A percentile compares a stretch with the other conserved stretches of the same genome.
phyloP scores from a whole-genome alignment of 148 eudicot genomes.

The Chenopodium quinoa region DNA sequence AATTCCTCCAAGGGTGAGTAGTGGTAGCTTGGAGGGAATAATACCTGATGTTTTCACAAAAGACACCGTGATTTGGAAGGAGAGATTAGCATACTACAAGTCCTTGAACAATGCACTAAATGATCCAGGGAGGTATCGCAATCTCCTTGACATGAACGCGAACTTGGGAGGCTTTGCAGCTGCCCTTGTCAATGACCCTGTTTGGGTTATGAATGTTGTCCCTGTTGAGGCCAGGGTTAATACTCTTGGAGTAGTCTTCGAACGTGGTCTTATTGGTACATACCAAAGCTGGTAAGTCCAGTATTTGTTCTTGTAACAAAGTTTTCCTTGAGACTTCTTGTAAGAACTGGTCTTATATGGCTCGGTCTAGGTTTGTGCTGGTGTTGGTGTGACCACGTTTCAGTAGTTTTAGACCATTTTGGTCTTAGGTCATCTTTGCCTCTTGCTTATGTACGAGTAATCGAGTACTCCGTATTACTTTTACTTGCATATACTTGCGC shows the following conservation, averaged over 20 bases:
- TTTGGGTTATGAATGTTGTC: conserved; percentile 90
- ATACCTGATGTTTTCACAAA: conserved; percentile 43
- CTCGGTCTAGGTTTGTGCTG: too few species aligned
- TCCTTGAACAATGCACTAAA: conserved; percentile 47
- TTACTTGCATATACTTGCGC: too few species aligned
- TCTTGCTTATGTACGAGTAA: too few species aligned
- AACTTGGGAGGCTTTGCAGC: conserved; percentile 94
- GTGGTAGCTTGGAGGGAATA: conserved; percentile 53
- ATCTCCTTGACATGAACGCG: conserved; percentile 86
- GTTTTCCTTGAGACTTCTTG: not conserved
- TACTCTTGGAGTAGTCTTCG: conserved; percentile 73
- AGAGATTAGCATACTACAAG: conserved; percentile 55
- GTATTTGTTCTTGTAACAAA: not conserved
- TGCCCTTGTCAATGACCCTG: conserved; percentile 65
- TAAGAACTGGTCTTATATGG: too few species aligned
- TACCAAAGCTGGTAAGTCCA: conserved; percentile 76
- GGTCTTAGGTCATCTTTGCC: too few species aligned
- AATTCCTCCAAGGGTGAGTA: conserved; percentile 61
- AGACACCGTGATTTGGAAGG: conserved; percentile 60
- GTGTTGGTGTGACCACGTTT: too few species aligned
- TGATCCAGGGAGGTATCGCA: conserved; percentile 71
- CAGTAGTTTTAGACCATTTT: too few species aligned
- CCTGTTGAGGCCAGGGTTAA: conserved; percentile 63
- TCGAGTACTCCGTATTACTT: too few species aligned
- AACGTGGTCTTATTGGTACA: conserved; percentile 85